Conservation (phyloP, 257 asterid genomes). For the Solanum corneliomulleri region DNA sequence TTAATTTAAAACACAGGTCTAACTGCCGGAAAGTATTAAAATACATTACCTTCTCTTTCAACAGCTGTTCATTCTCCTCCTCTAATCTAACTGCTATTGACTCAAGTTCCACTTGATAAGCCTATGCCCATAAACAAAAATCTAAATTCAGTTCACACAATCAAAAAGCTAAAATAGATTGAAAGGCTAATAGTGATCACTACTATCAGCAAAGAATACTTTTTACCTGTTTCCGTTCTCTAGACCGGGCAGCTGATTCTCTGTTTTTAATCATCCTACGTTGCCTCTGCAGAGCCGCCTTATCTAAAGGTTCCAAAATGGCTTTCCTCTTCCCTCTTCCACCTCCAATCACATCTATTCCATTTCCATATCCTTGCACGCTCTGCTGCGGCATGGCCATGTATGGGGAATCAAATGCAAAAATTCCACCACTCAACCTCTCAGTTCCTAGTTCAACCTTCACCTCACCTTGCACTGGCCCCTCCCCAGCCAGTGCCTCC, state of each 20-base stretch:
- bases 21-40: neutral
- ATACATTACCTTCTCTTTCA: constrained; percentile 55
- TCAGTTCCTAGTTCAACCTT: constrained; percentile 13
- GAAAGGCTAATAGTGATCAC: neutral
- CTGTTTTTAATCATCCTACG: constrained; percentile 96
- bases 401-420: constrained; percentile 10
- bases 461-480: constrained; percentile 7
- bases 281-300: constrained; percentile 40
- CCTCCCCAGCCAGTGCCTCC: neutral
- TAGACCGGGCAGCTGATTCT: constrained; percentile 96
- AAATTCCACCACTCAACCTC: constrained; percentile 24
- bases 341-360: constrained; percentile 19
- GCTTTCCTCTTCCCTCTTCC: constrained; percentile 49
- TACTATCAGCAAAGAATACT: neutral
- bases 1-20: neutral
- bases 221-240: constrained; percentile 94
- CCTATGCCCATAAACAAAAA: constrained; percentile 26
- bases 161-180: neutral
- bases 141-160: neutral
- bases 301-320: constrained; percentile 78
- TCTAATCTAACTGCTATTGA: constrained; percentile 66
- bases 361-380: constrained; percentile 11
- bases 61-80: constrained; percentile 67
- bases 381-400: constrained; percentile 14
- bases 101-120: constrained; percentile 74